Conservation (phyloP, 2,329 filamentous ascomycete genomes). For the Alternaria viburni region DNA sequence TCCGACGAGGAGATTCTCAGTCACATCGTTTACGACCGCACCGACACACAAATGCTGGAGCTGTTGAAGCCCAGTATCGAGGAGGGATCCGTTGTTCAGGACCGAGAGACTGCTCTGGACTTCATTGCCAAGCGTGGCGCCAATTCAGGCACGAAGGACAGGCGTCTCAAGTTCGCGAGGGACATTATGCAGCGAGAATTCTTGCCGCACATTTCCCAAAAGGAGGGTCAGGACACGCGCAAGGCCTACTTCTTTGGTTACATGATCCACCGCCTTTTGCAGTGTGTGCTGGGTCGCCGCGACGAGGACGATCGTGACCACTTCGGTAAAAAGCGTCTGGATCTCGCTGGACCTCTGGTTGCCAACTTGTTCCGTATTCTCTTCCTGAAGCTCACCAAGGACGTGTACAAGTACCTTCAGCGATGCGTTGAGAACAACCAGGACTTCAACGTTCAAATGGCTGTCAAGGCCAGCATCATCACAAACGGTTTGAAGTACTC, state of each 20-base stretch:
- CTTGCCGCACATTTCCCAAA: constrained; percentile 93
- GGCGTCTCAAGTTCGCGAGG: constrained; percentile 88
- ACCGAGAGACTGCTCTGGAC: constrained; percentile 90
- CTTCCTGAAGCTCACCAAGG: constrained; percentile 87
- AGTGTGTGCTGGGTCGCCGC: constrained; percentile 88
- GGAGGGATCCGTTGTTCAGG: constrained; percentile 94
- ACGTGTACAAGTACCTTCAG: constrained; percentile 89
- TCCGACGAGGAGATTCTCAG: constrained; percentile 98
- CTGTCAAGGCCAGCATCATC: constrained; percentile 88
- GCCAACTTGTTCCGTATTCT: constrained; percentile 96
- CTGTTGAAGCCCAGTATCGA: constrained; percentile 97
- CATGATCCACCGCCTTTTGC: constrained; percentile 95
- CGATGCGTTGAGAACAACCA: constrained; percentile 87
- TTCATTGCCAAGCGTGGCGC: constrained; percentile 93
- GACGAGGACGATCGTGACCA: constrained; percentile 98
- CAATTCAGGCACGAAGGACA: constrained; percentile 76
- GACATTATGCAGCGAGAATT: constrained; percentile 98
- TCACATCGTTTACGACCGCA: constrained; percentile 95
- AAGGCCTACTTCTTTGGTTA: constrained; percentile 99
- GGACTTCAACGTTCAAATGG: constrained; percentile 89
- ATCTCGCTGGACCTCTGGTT: constrained; percentile 90
- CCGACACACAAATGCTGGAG: constrained; percentile 95
- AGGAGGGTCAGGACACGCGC: constrained; percentile 89
- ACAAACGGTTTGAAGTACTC: constrained; percentile 97
- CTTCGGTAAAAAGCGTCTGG: constrained; percentile 97